Conservation (phyloP, 345 rosid species). For the Salix purpurea region DNA sequence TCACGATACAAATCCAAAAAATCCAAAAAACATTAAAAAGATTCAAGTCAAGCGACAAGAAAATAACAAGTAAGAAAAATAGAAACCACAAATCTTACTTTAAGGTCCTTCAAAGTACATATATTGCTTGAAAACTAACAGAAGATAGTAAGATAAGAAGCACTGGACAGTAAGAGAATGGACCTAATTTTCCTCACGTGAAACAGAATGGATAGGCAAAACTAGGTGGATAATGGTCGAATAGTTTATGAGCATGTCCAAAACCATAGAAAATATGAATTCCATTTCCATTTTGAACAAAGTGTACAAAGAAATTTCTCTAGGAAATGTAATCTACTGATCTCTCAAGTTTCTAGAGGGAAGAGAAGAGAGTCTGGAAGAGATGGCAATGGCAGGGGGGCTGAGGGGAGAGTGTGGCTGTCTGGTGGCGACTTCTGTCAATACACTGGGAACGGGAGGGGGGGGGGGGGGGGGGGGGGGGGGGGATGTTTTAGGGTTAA, state of each 20-base stretch:
- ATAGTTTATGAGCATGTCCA: background rate
- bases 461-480: too few species aligned
- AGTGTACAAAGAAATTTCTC: background rate
- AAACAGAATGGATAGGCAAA: background rate
- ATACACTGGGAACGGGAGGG: background rate
- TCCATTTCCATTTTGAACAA: background rate
- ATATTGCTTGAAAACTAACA: too few species aligned
- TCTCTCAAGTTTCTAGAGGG: background rate
- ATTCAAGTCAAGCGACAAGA: too few species aligned
- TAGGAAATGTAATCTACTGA: background rate
- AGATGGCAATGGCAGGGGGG: background rate
- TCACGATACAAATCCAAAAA: too few species aligned
- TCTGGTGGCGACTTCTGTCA: background rate
- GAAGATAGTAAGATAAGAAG: too few species aligned
- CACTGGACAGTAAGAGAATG: too few species aligned
- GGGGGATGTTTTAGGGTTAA: background rate
- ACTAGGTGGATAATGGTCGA: background rate
- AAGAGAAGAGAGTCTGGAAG: background rate
- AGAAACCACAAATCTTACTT: too few species aligned
- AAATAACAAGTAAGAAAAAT: too few species aligned
- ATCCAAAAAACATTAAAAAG: too few species aligned
- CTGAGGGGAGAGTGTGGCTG: background rate
- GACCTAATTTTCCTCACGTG: too few species aligned
- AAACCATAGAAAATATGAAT: background rate
- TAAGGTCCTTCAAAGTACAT: background rate